Evolutionary conservation across 2,329 filamentous ascomycete genomes (phyloP).

Genomic region (Neocucurbitaria cava): DNA sequence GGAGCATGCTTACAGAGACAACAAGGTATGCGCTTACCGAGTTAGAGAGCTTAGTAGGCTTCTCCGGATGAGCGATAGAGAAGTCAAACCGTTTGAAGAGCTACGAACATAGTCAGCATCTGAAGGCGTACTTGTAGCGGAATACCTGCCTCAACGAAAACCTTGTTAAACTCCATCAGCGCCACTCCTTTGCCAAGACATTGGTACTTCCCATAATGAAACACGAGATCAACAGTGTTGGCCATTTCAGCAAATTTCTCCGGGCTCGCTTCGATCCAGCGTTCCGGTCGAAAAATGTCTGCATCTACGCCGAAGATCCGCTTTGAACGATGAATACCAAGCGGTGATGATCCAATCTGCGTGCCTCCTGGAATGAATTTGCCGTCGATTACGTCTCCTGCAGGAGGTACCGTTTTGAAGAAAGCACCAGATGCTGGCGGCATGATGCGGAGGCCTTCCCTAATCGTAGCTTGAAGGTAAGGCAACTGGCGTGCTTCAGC

Average conservation of each 20-base stretch:
- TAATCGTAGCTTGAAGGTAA: constrained; percentile 37
- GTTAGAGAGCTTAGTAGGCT: not conserved
- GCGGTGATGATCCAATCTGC: constrained; percentile 12
- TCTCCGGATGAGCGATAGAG: not conserved
- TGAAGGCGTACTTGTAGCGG: not conserved
- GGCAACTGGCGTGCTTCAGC: constrained; percentile 27
- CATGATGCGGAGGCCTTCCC: constrained; percentile 39
- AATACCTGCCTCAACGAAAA: constrained; percentile 29
- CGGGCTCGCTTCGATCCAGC: constrained; percentile 35
- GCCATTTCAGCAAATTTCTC: constrained; percentile 39
- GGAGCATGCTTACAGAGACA: not conserved
- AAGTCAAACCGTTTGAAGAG: not conserved
- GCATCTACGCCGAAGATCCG: constrained; percentile 26
- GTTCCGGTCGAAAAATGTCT: constrained; percentile 26
- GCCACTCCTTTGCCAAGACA: constrained; percentile 38
- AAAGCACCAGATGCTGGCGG: constrained; percentile 22
- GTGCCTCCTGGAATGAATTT: constrained; percentile 34
- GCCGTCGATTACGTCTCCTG: constrained; percentile 25
- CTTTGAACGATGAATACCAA: constrained; percentile 18
- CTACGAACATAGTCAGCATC: not conserved
- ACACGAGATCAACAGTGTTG: constrained; percentile 26
- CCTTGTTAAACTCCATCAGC: constrained; percentile 40
- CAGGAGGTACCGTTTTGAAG: constrained; percentile 47
- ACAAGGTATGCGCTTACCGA: not conserved
- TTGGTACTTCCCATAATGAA: constrained; percentile 34